A percentile compares a stretch with the other conserved stretches of the same genome.
phyloP scores from a whole-genome alignment of 164 flowering plant species.

The Vitis rupestris region DNA sequence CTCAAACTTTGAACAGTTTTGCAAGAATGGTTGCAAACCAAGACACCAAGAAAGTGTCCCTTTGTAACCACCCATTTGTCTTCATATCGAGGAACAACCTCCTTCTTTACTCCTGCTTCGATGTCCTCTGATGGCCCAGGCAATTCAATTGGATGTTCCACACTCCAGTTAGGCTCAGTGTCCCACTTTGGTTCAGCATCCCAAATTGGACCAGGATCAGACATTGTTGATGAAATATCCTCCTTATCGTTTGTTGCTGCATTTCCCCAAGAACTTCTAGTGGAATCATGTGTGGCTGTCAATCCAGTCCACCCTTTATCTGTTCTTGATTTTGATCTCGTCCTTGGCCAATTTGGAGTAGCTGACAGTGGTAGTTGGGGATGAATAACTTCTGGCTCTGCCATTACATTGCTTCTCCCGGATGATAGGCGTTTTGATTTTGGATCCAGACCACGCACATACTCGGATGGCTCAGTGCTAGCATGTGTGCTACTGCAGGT shows the following conservation, averaged over 20 bases:
- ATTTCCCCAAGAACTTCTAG: conserved; percentile 82
- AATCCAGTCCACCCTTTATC: conserved; percentile 85
- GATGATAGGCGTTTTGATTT: conserved; percentile 86
- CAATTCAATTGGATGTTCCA: conserved; percentile 80
- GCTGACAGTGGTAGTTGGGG: conserved; percentile 67
- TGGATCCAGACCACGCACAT: conserved; percentile 89
- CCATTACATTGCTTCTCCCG: conserved; percentile 61
- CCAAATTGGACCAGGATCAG: conserved; percentile 99
- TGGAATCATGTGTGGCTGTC: conserved; percentile 60
- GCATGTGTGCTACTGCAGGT: conserved; percentile 74
- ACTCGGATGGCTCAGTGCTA: conserved; percentile 89
- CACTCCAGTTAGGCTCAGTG: conserved; percentile 71
- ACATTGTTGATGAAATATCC: conserved; percentile 94
- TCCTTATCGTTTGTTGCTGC: conserved; percentile 77
- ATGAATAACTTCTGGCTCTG: conserved; percentile 88
- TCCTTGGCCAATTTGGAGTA: conserved; percentile 94
- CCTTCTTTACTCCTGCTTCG: conserved; percentile 44
- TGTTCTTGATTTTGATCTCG: conserved; percentile 79
- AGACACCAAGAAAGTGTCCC: conserved; percentile 83
- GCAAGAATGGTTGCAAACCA: conserved; percentile 97
- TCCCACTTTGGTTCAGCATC: conserved; percentile 99
- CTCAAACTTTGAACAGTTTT: conserved; percentile 90
- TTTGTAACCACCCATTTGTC: conserved; percentile 75
- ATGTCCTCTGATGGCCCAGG: conserved; percentile 65
- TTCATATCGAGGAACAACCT: conserved; percentile 38